phyloP scores from a whole-genome alignment of 495 filamentous ascomycete species.

The Apiosordaria backusii region DNA sequence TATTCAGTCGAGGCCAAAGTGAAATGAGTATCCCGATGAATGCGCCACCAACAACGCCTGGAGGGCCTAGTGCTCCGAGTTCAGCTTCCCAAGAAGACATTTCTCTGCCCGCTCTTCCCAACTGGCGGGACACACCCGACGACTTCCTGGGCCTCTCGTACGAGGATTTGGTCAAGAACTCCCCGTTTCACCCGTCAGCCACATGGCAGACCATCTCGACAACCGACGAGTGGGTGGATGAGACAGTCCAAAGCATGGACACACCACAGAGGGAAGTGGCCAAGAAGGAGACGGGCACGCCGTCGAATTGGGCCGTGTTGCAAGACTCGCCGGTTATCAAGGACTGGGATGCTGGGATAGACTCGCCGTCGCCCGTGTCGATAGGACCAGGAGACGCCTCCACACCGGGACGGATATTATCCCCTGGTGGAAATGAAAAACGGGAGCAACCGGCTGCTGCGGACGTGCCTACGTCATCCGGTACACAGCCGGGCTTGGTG shows the following conservation, averaged over 20 bases:
- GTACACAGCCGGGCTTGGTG: not conserved
- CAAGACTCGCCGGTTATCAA: slow-evolving; percentile 21
- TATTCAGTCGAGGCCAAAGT: not conserved
- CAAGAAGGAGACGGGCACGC: not conserved
- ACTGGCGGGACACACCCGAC: slow-evolving; percentile 4
- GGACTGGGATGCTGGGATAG: slow-evolving; percentile 8
- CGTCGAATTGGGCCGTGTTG: slow-evolving; percentile 21
- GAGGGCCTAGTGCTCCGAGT: not conserved
- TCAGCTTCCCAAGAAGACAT: not conserved
- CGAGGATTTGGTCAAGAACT: slow-evolving; percentile 25
- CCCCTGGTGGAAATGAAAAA: not conserved
- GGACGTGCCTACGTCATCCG: not conserved
- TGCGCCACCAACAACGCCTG: not conserved
- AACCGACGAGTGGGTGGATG: slow-evolving; percentile 19
- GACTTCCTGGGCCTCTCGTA: slow-evolving; percentile 37
- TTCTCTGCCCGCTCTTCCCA: not conserved
- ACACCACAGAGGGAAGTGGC: not conserved
- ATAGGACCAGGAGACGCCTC: not conserved
- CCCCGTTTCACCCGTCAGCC: slow-evolving; percentile 23
- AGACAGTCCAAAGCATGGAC: slow-evolving; percentile 19
- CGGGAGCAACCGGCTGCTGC: not conserved
- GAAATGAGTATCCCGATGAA: not conserved
- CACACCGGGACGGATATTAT: too few relatives aligned
- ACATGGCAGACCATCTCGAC: slow-evolving; percentile 21
- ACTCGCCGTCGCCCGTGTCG: not conserved